These are phyloP conservation scores for Cardiospermum halicacabum DNA, from an alignment of 345 rosid genomes.

Conservation along the genomic window DNA sequence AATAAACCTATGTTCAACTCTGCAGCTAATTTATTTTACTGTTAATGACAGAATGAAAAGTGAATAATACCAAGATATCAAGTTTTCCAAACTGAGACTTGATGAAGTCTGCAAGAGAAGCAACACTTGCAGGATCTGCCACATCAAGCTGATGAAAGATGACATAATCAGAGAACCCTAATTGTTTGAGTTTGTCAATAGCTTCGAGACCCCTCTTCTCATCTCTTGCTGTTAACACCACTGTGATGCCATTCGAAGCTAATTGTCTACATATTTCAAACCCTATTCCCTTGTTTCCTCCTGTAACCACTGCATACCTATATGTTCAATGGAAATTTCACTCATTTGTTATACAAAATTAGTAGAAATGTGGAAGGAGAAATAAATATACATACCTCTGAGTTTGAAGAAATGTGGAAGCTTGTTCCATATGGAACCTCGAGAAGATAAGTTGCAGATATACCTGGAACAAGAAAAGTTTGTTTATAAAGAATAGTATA, in stretches of 20 bases:
- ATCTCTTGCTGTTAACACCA: slow-evolving; percentile 24
- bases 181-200: slow-evolving; percentile 13
- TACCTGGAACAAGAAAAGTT: too few relatives aligned
- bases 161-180: slow-evolving; percentile 11
- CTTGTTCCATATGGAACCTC: too few relatives aligned
- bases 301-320: slow-evolving; percentile 18
- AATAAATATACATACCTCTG: too few relatives aligned
- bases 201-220: slow-evolving; percentile 20
- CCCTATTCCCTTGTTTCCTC: slow-evolving; percentile 24
- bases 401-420: too few relatives aligned
- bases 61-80: slow-evolving; percentile 29
- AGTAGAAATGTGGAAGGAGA: too few relatives aligned
- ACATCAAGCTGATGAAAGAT: slow-evolving; percentile 27
- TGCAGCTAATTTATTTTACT: too few relatives aligned
- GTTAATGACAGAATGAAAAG: too few relatives aligned
- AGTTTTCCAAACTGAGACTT: slow-evolving; percentile 17
- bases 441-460: too few relatives aligned
- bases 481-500: too few relatives aligned
- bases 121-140: slow-evolving; percentile 13
- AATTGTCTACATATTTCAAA: slow-evolving; percentile 17
- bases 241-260: slow-evolving; percentile 15
- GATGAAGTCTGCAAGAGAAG: slow-evolving; percentile 18
- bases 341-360: too few relatives aligned
- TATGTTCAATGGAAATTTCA: too few relatives aligned
- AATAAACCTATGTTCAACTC: too few relatives aligned